Evolutionary conservation across 495 filamentous ascomycete species (phyloP), one percentile per base, ranked within the genome.

Genomic region (Xylaria curta): DNA sequence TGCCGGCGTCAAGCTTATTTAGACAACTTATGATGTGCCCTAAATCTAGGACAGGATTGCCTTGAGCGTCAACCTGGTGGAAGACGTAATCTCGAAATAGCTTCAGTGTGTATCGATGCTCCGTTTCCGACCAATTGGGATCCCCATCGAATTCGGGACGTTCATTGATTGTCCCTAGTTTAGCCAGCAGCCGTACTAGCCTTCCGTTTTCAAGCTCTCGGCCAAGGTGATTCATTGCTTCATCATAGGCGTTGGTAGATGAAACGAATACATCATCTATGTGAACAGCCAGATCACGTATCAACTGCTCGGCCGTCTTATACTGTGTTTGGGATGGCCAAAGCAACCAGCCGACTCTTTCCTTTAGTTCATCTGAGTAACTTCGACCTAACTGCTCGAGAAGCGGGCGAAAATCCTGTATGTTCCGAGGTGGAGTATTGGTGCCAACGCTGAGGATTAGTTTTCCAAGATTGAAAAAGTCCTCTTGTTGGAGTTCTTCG

Each of bases 41-140:
- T 36, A 98, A 85, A 76, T 97, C 91, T 4, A 96, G 82, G 8
- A 93, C 90, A 0, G 96, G 91, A 26, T 92, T 90, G 15, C 92
- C 94, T 70, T 93, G 87, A 33, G 89, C 86, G 75, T 98, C 94
- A 31, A 97, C 94, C 69, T 95, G 94, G 80, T 99, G 96, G 81
- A 98, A 99, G 64, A 98, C 92, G 71, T 97, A 98, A 80, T 99
- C 97, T 54, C 96, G 90, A 85, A 98, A 98, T 42, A 99, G 86
- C 81, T 97, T 97, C 66, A 98, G 82, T 74, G 90, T 91, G 77
- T 97, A 97, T n/a, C 94, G 88, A 72, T 97, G 92, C 2, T 94
- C 94, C 26, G 89, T 95, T 80, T 97, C 94, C 17, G 93, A 91
- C 94, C 94, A 98, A 62, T 89, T 87, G 21, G 83, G 83, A 64